Conservation (phyloP, 2,329 filamentous ascomycete genomes). For the Kalmusia sp. region DNA sequence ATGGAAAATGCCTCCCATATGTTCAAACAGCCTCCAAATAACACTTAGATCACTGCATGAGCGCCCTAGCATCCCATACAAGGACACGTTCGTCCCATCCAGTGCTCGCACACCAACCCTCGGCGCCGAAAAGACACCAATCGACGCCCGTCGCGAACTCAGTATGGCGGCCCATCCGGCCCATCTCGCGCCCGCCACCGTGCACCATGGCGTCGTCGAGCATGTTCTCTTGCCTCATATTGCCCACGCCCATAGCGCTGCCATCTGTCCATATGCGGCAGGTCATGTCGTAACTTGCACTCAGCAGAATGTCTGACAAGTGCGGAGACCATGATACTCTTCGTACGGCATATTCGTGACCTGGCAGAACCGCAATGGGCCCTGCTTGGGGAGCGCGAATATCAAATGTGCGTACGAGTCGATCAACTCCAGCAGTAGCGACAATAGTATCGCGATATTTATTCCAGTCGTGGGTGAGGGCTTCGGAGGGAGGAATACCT, state of each 20-base stretch:
- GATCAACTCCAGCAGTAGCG: conserved; percentile 89
- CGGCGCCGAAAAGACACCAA: conserved; percentile 95
- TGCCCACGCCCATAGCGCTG: conserved; percentile 55
- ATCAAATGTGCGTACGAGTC: conserved; percentile 87
- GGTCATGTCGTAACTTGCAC: conserved; percentile 97
- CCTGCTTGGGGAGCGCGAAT: conserved; percentile 77
- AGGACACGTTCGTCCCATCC: conserved; percentile 93
- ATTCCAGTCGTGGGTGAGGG: conserved; percentile 98
- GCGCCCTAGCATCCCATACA: conserved; percentile 84
- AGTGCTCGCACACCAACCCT: conserved; percentile 93
- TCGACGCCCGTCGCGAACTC: conserved; percentile 97
- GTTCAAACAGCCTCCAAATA: not conserved
- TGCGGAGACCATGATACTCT: conserved; percentile 92
- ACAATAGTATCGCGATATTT: conserved; percentile 89
- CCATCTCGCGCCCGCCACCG: conserved; percentile 73
- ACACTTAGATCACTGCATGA: conserved; percentile 55
- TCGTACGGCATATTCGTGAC: conserved; percentile 90
- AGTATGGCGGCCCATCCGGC: conserved; percentile 89
- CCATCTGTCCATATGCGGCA: conserved; percentile 92
- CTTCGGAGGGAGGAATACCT: conserved; percentile 73
- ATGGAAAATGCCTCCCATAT: conserved; percentile 1
- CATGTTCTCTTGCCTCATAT: conserved; percentile 40
- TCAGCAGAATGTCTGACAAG: conserved; percentile 84
- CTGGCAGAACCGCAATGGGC: conserved; percentile 75
- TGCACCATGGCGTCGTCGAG: conserved; percentile 47